Evolutionary conservation across 2,329 filamentous ascomycete genomes (phyloP).

Genomic region (Verticillium alfalfae): DNA sequence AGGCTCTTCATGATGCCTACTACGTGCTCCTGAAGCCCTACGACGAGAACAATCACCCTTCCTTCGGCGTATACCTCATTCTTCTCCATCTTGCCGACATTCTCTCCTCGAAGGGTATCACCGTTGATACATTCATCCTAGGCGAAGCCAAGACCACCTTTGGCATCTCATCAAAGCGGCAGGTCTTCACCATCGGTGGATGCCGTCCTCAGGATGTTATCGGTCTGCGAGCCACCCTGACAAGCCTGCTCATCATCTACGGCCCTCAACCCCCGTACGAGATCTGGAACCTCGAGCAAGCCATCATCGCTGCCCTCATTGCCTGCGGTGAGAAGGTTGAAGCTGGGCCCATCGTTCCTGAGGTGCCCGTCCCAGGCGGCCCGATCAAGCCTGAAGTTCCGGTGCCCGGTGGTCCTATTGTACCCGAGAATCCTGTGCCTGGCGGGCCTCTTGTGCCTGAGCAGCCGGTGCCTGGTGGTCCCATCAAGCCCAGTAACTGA

Average conservation of each 20-base stretch:
- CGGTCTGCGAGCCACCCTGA: conserved; percentile 11
- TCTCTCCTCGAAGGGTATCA: conserved; percentile 7
- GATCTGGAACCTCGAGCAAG: conserved; percentile 11
- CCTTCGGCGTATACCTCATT: conserved; percentile 5
- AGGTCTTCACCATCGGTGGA: conserved; percentile 10
- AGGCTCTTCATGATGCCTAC: background rate
- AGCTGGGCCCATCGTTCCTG: conserved; percentile 12
- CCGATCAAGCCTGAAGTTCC: conserved; percentile 21
- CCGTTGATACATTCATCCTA: conserved; percentile 4
- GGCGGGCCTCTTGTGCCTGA: conserved; percentile 19
- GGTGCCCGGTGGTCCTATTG: conserved; percentile 17
- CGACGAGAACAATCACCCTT: background rate
- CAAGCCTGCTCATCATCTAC: conserved; percentile 10
- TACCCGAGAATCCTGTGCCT: conserved; percentile 21
- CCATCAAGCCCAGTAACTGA: conserved; percentile 7
- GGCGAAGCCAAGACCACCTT: conserved; percentile 5
- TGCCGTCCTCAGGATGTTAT: conserved; percentile 12
- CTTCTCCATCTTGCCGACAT: conserved; percentile 10
- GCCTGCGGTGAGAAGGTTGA: conserved; percentile 8
- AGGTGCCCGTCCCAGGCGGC: conserved; percentile 20
- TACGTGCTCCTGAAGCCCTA: background rate
- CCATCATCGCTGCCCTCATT: conserved; percentile 11
- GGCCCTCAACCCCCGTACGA: conserved; percentile 7
- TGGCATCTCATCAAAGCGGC: conserved; percentile 7
- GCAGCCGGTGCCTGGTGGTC: conserved; percentile 6